phyloP scores from a whole-genome alignment of 805 yeast species.

The Saccharomycopsis sp. region DNA sequence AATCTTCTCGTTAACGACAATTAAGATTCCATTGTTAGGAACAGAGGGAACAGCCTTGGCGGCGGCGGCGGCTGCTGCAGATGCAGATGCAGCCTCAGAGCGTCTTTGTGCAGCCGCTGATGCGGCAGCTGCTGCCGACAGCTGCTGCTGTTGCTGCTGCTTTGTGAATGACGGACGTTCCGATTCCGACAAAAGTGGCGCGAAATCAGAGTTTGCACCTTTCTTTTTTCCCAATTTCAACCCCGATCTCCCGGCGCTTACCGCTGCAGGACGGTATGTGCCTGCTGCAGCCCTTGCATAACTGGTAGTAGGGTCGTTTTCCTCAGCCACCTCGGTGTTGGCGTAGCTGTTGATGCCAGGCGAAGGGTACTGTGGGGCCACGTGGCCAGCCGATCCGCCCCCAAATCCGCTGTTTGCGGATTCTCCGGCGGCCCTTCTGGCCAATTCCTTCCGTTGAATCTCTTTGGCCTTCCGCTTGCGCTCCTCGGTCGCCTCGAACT shows the following conservation, averaged over 20 bases:
- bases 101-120: constrained; percentile 22
- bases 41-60: constrained; percentile 24
- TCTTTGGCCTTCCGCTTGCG: constrained; percentile 93
- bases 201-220: constrained; percentile 25
- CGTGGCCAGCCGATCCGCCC: not conserved
- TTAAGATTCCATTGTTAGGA: constrained; percentile 69
- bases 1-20: constrained; percentile 70
- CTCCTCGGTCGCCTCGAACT: constrained; percentile 93
- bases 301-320: constrained; percentile 23
- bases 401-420: constrained; percentile 18
- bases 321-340: constrained; percentile 17
- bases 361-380: not conserved
- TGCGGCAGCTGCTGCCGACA: constrained; percentile 23
- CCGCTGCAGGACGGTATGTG: constrained; percentile 25
- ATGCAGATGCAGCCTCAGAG: constrained; percentile 7
- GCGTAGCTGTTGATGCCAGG: not conserved
- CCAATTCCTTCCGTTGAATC: constrained; percentile 72
- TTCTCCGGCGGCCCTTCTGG: constrained; percentile 43
- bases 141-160: constrained; percentile 24
- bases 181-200: constrained; percentile 30
- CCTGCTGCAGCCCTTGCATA: constrained; percentile 19
- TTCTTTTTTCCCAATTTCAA: constrained; percentile 67
- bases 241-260: constrained; percentile 54
- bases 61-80: constrained; percentile 19
- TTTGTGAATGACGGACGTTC: constrained; percentile 24